Base-by-base conservation (phyloP, 345 rosid genomes). In the Theobroma cacao region DNA sequence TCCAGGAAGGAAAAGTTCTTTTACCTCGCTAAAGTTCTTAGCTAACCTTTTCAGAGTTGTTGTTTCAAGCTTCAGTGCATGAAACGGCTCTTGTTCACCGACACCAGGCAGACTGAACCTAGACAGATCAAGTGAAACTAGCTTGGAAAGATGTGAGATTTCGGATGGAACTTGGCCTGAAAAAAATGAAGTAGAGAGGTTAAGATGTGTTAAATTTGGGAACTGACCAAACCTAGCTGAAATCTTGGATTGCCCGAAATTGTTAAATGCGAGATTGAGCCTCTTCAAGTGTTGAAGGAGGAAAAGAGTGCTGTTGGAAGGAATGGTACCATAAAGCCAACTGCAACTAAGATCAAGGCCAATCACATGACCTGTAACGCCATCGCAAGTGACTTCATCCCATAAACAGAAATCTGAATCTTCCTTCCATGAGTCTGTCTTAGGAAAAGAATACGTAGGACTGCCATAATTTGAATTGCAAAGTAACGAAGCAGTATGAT, bases 221-320 rank as follows among this genome's bases (percentile, higher is more conserved):
- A 80, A 71, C 22, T 8, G 36, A 2, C 67, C 31, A 20, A 82
- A 77, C 4, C 41, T 18, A 1, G 81, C 28, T 24, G 82, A 28
- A 33, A 85, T 45, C 0, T 6, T 1, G 15, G 83, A 76, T 24
- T 1, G 3, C 4, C 2, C 36, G 77, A 84, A 84, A n/a, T 78
- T 2, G 61, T 86, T 86, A 43, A 1, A 7, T 52, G 85, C 79
- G 0, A 88, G 86, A 14, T 82, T 76, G 2, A 88, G 79, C 1
- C n/a, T 14, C 12, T 50, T 84, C 24, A 83, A 71, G 11, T 70
- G 73, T 0, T 40, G n/a, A 31, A 82, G 81, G 18, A 11, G 64
- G 38, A 84, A 79, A 17, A 84, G 80, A 47, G n/a, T 66, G 65
- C 65, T 82, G 24, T 84, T 79, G 10, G 78, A 33, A 22, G n/a